phyloP scores from a whole-genome alignment of 1,284 basidiomycete genomes.

The Vanrija sp. region DNA sequence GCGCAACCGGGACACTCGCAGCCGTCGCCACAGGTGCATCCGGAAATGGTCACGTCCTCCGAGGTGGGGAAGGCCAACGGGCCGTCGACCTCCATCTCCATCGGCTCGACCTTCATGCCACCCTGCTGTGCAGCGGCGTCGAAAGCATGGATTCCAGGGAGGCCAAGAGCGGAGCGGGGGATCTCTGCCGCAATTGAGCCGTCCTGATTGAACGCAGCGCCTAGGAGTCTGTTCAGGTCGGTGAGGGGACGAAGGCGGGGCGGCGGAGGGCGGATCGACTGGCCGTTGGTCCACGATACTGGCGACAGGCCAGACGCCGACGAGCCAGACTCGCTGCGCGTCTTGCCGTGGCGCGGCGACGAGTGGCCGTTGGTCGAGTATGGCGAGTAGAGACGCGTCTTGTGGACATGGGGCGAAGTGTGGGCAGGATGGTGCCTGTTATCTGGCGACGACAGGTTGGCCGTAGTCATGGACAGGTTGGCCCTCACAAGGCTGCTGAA shows the following conservation, averaged over 20 bases:
- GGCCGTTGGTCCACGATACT: neutral
- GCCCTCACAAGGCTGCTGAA: neutral
- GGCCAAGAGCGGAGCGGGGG: slow-evolving; percentile 37
- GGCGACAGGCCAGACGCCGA: slow-evolving; percentile 2
- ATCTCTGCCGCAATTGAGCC: slow-evolving; percentile 33
- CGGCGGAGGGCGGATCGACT: slow-evolving; percentile 7
- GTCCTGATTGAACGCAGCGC: slow-evolving; percentile 40
- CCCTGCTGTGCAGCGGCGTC: slow-evolving; percentile 33
- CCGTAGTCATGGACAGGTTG: slow-evolving; percentile 10
- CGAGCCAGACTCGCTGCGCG: slow-evolving; percentile 10
- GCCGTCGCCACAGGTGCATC: slow-evolving; percentile 47
- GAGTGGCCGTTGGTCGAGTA: slow-evolving; percentile 35
- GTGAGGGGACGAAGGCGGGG: slow-evolving; percentile 31
- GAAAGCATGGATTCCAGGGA: slow-evolving; percentile 41
- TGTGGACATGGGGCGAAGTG: slow-evolving; percentile 45
- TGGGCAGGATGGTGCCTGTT: slow-evolving; percentile 43
- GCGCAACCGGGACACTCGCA: slow-evolving; percentile 48
- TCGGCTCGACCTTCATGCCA: slow-evolving; percentile 31
- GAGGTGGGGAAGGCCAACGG: slow-evolving; percentile 40
- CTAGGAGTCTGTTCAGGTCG: slow-evolving; percentile 39
- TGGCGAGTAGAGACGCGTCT: slow-evolving; percentile 48
- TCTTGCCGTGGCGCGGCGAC: slow-evolving; percentile 22
- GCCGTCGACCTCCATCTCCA: slow-evolving; percentile 32
- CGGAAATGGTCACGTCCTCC: slow-evolving; percentile 43
- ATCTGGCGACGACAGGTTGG: slow-evolving; percentile 26